Conservation (phyloP, 1,284 basidiomycete genomes). For the Tilletia caries region DNA sequence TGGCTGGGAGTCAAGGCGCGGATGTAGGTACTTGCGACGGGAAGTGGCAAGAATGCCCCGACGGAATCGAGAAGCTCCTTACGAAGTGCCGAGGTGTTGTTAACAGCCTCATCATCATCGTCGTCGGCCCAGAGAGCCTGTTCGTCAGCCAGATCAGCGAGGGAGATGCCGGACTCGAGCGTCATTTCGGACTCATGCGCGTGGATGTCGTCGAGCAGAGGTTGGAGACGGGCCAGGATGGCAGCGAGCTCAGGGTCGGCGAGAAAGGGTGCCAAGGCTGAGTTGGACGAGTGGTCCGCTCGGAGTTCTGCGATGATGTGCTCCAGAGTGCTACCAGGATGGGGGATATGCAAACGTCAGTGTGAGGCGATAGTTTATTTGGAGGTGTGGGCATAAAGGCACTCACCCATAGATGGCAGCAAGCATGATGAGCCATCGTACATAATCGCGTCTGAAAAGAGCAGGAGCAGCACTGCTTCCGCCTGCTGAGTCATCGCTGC, state of each 20-base stretch:
- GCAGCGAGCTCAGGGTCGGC: conserved; percentile 18
- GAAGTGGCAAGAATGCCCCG: neutral
- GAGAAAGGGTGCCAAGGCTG: neutral
- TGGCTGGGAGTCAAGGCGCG: conserved; percentile 27
- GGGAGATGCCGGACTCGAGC: conserved; percentile 18
- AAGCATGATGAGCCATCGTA: conserved; percentile 36
- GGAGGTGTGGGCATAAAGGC: no score
- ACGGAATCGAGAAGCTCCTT: neutral
- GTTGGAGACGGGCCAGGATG: conserved; percentile 17
- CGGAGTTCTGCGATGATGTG: neutral
- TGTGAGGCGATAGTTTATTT: neutral
- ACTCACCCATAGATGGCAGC: conserved; percentile 26
- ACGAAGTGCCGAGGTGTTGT: neutral
- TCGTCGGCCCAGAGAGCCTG: conserved; percentile 12
- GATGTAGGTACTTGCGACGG: conserved; percentile 19
- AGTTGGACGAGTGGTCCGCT: neutral
- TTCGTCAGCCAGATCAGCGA: conserved; percentile 21
- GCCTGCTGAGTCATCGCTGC: neutral
- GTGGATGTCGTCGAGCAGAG: conserved; percentile 20
- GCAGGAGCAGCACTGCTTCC: neutral
- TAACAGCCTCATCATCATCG: neutral
- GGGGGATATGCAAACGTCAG: neutral
- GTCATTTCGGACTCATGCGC: conserved; percentile 22
- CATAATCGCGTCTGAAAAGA: conserved; percentile 31
- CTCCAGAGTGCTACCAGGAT: neutral